Evolutionary conservation across 805 yeast species (phyloP).

Genomic region (Candida sithepensis): DNA sequence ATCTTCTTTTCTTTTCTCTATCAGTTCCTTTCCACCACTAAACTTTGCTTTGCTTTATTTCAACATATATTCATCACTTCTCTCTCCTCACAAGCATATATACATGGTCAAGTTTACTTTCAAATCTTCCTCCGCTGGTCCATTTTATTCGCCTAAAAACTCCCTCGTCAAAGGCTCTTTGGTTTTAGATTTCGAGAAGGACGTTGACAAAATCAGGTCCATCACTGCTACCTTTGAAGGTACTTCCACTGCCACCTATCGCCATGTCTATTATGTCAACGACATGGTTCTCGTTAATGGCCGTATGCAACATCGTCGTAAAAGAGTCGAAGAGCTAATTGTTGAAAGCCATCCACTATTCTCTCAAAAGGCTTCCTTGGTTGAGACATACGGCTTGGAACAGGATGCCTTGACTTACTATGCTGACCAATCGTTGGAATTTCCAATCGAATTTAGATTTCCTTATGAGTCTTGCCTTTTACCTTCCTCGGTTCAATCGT

Average conservation of each 20-base stretch:
- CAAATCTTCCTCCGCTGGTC: not conserved
- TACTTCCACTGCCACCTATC: constrained; percentile 4
- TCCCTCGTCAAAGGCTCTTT: constrained; percentile 13
- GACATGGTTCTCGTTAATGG: not conserved
- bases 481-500: not conserved
- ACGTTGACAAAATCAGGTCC: constrained; percentile 3
- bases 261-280: constrained; percentile 7
- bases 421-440: constrained; percentile 1
- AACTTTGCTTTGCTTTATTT: too few relatives aligned
- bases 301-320: not conserved
- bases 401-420: not conserved
- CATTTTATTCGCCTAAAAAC: constrained; percentile 11
- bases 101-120: not conserved
- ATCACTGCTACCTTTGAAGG: constrained; percentile 15
- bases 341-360: constrained; percentile 11
- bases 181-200: constrained; percentile 5
- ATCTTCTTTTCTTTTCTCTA: too few relatives aligned
- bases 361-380: constrained; percentile 1
- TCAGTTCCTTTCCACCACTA: too few relatives aligned
- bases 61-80: too few relatives aligned
- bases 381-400: not conserved
- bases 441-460: constrained; percentile 1
- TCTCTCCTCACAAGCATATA: too few relatives aligned
- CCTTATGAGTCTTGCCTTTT: not conserved
- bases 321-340: constrained; percentile 3